phyloP scores from a whole-genome alignment of 768 basidiomycete species.

The Gautieria morchelliformis region DNA sequence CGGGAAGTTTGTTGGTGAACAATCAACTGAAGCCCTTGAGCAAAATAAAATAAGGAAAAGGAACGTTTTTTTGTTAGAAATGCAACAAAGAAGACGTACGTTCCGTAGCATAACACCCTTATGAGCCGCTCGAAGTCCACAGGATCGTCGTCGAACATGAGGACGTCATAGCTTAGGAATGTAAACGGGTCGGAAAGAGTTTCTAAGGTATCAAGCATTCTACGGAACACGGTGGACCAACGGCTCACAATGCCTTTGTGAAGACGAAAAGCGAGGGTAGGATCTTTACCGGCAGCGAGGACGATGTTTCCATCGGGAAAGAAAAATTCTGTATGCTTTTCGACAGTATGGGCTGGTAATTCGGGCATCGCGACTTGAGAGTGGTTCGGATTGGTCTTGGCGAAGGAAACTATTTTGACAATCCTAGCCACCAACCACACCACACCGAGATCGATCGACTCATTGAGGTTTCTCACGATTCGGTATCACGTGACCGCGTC shows the following conservation, averaged over 20 bases:
- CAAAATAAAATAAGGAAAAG: background rate
- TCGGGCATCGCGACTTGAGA: background rate
- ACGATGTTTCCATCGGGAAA: background rate
- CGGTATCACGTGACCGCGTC: background rate
- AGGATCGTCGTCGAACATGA: conserved; percentile 97
- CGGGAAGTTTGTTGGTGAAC: background rate
- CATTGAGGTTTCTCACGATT: background rate
- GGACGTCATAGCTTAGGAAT: conserved; percentile 84
- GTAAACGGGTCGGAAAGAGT: background rate
- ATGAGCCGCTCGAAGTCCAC: conserved; percentile 11
- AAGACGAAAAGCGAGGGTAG: background rate
- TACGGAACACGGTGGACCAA: background rate
- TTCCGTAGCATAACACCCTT: background rate
- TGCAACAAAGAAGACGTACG: background rate
- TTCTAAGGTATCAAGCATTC: background rate
- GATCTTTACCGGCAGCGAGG: background rate
- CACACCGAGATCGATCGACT: background rate
- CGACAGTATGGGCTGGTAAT: background rate
- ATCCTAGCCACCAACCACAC: background rate
- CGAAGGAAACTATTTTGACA: background rate
- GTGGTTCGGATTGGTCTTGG: too few species aligned
- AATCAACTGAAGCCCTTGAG: background rate
- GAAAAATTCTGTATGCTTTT: background rate
- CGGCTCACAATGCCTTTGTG: background rate
- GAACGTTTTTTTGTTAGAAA: background rate